Percentiles rank a stretch among this genome's conserved stretches.
Conservation (phyloP, 768 basidiomycete genomes). For the Cystofilobasidium macerans region DNA sequence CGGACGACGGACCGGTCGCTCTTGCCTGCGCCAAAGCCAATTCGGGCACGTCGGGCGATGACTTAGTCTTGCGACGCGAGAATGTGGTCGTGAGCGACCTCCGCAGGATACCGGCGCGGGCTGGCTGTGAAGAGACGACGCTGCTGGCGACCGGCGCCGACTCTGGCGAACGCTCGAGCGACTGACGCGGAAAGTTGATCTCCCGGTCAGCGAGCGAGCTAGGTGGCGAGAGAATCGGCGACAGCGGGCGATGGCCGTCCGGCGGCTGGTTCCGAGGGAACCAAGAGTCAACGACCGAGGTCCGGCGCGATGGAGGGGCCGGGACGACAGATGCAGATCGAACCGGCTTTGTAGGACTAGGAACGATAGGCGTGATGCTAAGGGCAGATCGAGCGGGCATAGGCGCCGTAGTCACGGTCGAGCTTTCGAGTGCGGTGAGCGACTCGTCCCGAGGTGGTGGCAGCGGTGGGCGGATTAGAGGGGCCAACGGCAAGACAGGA, state of each 20-base stretch:
- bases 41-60: neutral
- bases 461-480: neutral
- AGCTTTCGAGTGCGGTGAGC: neutral
- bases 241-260: neutral
- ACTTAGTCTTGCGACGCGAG: conserved; percentile 12
- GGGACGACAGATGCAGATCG: neutral
- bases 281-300: conserved; percentile 2
- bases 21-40: neutral
- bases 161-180: neutral
- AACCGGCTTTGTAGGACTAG: neutral
- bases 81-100: conserved; percentile 19
- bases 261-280: neutral
- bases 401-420: neutral
- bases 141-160: neutral
- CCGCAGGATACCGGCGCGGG: conserved; percentile 4
- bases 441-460: conserved; percentile 1
- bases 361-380: neutral
- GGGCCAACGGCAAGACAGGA: neutral
- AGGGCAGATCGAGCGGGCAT: neutral
- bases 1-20: neutral
- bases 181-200: neutral
- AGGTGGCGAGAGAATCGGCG: neutral
- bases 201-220: neutral
- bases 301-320: neutral
- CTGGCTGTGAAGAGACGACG: neutral